phyloP scores from a whole-genome alignment of 495 filamentous ascomycete species.

The Penicillium bovifimosum region DNA sequence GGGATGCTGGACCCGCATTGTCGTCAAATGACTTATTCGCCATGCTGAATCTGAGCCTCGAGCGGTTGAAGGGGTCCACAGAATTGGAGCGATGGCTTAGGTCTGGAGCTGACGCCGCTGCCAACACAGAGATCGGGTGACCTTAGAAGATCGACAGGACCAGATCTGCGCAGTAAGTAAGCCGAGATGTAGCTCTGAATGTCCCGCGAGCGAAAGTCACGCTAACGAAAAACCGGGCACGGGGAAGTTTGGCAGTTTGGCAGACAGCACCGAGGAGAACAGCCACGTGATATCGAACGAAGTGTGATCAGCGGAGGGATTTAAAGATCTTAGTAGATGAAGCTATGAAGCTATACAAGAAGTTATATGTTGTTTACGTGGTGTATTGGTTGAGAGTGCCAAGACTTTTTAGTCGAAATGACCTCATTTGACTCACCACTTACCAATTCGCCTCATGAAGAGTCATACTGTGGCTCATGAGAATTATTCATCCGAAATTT shows the following conservation, averaged over 20 bases:
- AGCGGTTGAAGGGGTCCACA: constrained; percentile 7
- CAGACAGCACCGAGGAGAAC: neutral
- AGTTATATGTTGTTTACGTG: constrained; percentile 3
- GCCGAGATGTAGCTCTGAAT: constrained; percentile 10
- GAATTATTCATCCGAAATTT: too few species aligned
- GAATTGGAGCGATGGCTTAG: neutral
- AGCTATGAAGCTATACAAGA: constrained; percentile 3
- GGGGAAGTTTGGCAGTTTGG: neutral
- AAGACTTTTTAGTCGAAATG: constrained; percentile 4
- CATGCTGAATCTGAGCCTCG: constrained; percentile 14
- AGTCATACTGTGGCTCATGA: neutral
- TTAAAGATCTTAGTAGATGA: neutral
- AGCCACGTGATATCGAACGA: neutral
- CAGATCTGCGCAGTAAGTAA: constrained; percentile 21
- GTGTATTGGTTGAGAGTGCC: neutral
- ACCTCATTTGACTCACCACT: constrained; percentile 9
- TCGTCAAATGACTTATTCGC: constrained; percentile 23
- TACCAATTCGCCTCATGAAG: neutral
- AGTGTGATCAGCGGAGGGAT: neutral
- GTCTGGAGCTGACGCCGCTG: constrained; percentile 25
- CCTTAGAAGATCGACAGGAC: constrained; percentile 33
- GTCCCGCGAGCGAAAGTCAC: neutral
- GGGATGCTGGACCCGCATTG: constrained; percentile 20
- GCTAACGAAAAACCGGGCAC: neutral
- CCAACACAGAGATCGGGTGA: constrained; percentile 43